Percentiles rank a stretch among this genome's conserved stretches.
Evolutionary conservation across 1,284 basidiomycete species (phyloP).

Genomic region (Ceratobasidium sp.): DNA sequence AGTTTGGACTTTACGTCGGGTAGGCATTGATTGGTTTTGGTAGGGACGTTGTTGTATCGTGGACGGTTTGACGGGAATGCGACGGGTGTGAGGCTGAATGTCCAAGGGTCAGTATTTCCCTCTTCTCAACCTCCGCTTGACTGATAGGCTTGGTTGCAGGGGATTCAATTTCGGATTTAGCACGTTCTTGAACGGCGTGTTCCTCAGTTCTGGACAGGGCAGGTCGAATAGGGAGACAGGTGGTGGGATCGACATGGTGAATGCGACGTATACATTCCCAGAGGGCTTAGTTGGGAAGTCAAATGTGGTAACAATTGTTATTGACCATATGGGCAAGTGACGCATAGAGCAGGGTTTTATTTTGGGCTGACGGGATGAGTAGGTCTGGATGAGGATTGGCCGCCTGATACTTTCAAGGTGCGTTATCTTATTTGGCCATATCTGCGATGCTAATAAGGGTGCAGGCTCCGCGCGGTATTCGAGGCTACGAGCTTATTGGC

Average conservation of each 20-base stretch:
- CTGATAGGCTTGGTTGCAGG: conserved; percentile 47
- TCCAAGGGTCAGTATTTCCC: conserved; percentile 57
- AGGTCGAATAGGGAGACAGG: conserved; percentile 44
- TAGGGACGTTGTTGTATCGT: conserved; percentile 55
- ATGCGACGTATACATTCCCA: conserved; percentile 50
- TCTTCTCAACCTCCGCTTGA: not conserved
- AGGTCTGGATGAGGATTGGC: conserved; percentile 49
- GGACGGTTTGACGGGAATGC: conserved; percentile 59
- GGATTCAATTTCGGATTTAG: conserved; percentile 61
- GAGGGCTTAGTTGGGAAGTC: conserved; percentile 53
- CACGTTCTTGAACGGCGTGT: conserved; percentile 60
- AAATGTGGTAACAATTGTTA: conserved; percentile 54
- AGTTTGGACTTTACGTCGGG: not conserved
- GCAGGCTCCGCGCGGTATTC: conserved; percentile 51
- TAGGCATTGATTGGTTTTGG: not conserved
- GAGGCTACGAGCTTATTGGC: conserved; percentile 47
- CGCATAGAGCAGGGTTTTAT: not conserved
- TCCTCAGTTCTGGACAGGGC: conserved; percentile 60
- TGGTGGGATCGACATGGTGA: conserved; percentile 48
- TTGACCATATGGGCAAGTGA: conserved; percentile 53
- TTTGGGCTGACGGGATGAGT: not conserved
- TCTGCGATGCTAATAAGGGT: not conserved
- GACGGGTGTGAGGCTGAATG: conserved; percentile 57
- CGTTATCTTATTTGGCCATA: not conserved
- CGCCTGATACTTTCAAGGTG: conserved; percentile 50